Evolutionary conservation across 495 filamentous ascomycete species (phyloP).

Genomic region (Niebla homalea): DNA sequence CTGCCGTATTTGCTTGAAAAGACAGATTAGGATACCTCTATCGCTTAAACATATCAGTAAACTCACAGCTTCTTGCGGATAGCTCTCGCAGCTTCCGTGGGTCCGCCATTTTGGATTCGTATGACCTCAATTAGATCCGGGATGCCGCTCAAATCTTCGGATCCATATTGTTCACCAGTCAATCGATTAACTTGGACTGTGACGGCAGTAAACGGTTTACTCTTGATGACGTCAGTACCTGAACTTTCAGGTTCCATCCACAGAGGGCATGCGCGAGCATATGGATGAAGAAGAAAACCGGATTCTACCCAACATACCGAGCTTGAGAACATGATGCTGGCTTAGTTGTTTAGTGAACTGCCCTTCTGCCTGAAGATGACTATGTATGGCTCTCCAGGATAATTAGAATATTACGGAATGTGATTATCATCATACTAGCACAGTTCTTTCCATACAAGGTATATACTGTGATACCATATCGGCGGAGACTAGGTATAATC

Average conservation of each 20-base stretch:
- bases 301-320: conserved; percentile 9
- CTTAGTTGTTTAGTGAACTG: too few species aligned
- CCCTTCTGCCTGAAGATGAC: too few species aligned
- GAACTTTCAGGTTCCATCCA: conserved; percentile 5
- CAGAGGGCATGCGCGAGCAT: conserved; percentile 2
- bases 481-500: too few species aligned
- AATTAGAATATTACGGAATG: too few species aligned
- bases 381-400: too few species aligned
- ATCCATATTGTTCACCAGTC: conserved; percentile 77
- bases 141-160: conserved; percentile 83
- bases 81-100: conserved; percentile 80
- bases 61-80: conserved; percentile 89
- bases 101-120: conserved; percentile 75
- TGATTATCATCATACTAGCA: too few species aligned
- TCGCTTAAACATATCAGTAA: neutral
- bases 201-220: conserved; percentile 89
- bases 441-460: too few species aligned
- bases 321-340: conserved; percentile 14
- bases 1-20: conserved; percentile 74
- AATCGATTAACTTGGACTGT: conserved; percentile 89
- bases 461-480: too few species aligned
- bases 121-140: conserved; percentile 90
- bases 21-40: neutral
- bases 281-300: neutral
- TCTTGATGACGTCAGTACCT: conserved; percentile 30